Percentiles rank a stretch among this genome's conserved stretches.
Conservation (phyloP, 2,329 filamentous ascomycete species). For the Trichoderma sp. region DNA sequence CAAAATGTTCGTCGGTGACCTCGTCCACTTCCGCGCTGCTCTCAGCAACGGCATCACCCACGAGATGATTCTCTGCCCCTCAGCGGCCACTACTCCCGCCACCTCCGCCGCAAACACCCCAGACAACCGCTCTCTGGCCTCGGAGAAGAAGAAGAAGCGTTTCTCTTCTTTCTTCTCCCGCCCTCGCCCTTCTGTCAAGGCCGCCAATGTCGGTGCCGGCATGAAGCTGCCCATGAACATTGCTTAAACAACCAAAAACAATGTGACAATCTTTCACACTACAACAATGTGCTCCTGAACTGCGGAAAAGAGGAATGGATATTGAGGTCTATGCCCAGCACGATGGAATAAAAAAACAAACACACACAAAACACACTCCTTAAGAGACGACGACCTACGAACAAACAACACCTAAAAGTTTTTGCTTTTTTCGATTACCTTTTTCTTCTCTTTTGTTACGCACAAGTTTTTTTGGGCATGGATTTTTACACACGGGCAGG, state of each 20-base stretch:
- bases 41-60: background rate
- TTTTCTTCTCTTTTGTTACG: background rate
- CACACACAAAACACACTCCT: background rate
- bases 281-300: background rate
- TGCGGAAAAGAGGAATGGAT: background rate
- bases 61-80: background rate
- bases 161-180: background rate
- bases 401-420: conserved; percentile 1
- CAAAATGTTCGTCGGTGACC: conserved; percentile 32
- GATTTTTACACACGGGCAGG: background rate
- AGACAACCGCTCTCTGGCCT: conserved; percentile 7
- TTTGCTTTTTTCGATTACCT: background rate
- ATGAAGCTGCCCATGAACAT: conserved; percentile 1
- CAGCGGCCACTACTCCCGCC: background rate
- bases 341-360: background rate
- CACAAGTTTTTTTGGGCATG: background rate
- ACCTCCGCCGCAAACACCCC: conserved; percentile 1
- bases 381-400: background rate
- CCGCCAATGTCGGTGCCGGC: background rate
- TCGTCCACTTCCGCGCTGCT: conserved; percentile 26
- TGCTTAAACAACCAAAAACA: background rate
- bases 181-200: background rate
- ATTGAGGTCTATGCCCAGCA: background rate
- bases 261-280: background rate
- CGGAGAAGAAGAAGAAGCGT: conserved; percentile 4